These are phyloP conservation scores for Diutina pseudorugosa DNA, from an alignment of 1,139 yeast genomes.

Conservation along the genomic window DNA sequence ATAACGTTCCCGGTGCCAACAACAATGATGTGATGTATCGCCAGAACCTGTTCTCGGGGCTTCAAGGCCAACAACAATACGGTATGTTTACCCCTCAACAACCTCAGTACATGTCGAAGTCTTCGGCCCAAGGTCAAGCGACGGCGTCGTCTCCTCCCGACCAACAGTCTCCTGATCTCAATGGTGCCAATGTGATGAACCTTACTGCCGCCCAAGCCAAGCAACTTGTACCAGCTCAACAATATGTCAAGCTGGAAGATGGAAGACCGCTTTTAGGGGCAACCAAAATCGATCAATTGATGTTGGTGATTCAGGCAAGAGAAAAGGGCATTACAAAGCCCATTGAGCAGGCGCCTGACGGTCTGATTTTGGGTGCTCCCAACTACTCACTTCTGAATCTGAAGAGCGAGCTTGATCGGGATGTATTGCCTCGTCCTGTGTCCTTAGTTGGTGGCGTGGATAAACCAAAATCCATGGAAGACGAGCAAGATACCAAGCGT, in stretches of 20 bases:
- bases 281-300: slow-evolving; percentile 78
- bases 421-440: slow-evolving; percentile 44
- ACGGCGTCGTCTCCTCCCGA: not conserved
- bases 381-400: slow-evolving; percentile 5
- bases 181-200: not conserved
- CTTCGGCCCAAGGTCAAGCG: not conserved
- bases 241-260: slow-evolving; percentile 36
- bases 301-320: slow-evolving; percentile 83
- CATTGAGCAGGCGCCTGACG: slow-evolving; percentile 54
- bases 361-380: slow-evolving; percentile 30
- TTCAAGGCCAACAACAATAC: not conserved
- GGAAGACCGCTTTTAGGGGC: slow-evolving; percentile 69
- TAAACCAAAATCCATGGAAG: slow-evolving; percentile 33
- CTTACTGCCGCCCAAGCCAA: slow-evolving; percentile 5
- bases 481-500: slow-evolving; percentile 9
- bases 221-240: slow-evolving; percentile 32
- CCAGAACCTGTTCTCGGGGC: not conserved
- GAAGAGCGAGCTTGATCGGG: slow-evolving; percentile 13
- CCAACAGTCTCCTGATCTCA: not conserved
- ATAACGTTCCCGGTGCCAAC: not conserved
- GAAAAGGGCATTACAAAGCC: slow-evolving; percentile 57
- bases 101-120: not conserved
- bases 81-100: not conserved
- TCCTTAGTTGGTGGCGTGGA: slow-evolving; percentile 79
- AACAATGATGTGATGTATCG: not conserved